Conservation (phyloP, 768 basidiomycete species). For the Multifurca ochricompacta region DNA sequence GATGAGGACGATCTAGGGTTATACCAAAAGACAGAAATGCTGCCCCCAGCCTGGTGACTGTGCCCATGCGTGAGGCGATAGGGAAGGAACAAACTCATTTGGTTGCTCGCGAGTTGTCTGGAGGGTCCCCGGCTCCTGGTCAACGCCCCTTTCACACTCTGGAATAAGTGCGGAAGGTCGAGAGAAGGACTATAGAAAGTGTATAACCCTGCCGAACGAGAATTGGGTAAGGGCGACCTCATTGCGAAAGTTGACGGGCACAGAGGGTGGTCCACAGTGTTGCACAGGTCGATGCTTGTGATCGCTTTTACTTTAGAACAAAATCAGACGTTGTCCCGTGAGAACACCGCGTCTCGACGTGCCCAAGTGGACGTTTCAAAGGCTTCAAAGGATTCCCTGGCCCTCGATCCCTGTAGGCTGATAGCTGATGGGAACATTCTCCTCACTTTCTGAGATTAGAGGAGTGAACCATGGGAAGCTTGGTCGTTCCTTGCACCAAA, state of each 20-base stretch:
- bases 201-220: neutral
- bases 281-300: neutral
- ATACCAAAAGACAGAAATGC: neutral
- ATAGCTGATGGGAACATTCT: conserved; percentile 9
- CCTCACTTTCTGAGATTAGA: neutral
- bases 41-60: neutral
- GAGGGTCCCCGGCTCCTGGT: neutral
- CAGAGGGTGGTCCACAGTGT: neutral
- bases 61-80: conserved; percentile 9
- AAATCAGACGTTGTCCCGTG: neutral
- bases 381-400: neutral
- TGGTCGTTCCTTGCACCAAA: conserved; percentile 28
- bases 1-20: neutral
- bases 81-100: neutral
- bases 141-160: too few species aligned
- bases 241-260: neutral
- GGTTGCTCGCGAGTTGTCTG: neutral
- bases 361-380: neutral
- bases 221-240: neutral
- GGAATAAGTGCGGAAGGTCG: neutral
- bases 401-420: conserved; percentile 9
- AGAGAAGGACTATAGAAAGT: neutral
- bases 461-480: conserved; percentile 27
- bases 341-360: neutral
- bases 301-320: neutral